Evolutionary conservation across 2,329 filamentous ascomycete genomes (phyloP).

Genomic region (Fusarium papillatum): DNA sequence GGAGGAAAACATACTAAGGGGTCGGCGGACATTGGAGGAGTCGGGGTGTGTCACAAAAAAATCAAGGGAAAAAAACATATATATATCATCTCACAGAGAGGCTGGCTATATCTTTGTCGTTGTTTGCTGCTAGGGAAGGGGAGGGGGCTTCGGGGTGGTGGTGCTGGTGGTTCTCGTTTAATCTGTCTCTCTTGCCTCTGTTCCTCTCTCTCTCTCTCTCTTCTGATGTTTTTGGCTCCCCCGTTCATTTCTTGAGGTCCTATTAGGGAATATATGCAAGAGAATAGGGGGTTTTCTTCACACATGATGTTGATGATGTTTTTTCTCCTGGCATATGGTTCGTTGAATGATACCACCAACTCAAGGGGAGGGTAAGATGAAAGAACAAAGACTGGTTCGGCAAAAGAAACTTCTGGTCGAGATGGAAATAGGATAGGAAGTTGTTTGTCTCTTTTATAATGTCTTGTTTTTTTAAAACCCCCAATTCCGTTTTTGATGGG

Average conservation of each 20-base stretch:
- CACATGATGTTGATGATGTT: background rate
- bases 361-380: background rate
- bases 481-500: constrained; percentile 29
- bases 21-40: constrained; percentile 42
- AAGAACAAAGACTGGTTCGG: background rate
- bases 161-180: constrained; percentile 30
- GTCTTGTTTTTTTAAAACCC: constrained; percentile 13
- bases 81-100: constrained; percentile 34
- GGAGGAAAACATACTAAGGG: constrained; percentile 22
- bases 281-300: background rate
- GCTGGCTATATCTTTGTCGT: constrained; percentile 41
- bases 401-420: constrained; percentile 3
- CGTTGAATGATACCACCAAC: background rate
- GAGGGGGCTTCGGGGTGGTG: background rate
- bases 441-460: constrained; percentile 7
- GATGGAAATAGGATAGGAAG: constrained; percentile 16
- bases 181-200: constrained; percentile 6
- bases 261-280: constrained; percentile 8
- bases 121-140: constrained; percentile 8
- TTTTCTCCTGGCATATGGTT: background rate
- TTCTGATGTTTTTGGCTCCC: background rate
- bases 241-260: background rate
- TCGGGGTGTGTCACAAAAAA: constrained; percentile 41
- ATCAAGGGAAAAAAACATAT: constrained; percentile 24
- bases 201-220: background rate